A percentile compares a stretch with the other conserved stretches of the same genome.
Evolutionary conservation across 768 basidiomycete genomes (phyloP).

Genomic region (Dioszegia hungarica): DNA sequence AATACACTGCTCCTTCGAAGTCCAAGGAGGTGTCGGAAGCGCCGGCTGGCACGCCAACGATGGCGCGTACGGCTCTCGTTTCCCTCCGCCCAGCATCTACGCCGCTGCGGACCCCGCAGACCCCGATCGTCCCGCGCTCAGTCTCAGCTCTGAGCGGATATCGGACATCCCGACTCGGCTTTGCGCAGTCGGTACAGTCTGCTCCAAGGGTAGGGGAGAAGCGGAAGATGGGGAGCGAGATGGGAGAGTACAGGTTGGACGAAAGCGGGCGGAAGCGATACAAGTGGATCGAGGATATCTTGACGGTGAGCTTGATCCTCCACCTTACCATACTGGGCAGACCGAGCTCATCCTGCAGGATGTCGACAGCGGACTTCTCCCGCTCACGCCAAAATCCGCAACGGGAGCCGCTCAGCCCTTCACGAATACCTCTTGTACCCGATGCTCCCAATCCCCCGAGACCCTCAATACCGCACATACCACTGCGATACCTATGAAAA

Average conservation of each 20-base stretch:
- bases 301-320: constrained; percentile 4
- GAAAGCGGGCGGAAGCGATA: constrained; percentile 5
- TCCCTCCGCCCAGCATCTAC: no score
- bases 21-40: no score
- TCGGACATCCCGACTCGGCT: neutral
- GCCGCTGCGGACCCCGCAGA: neutral
- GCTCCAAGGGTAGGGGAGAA: neutral
- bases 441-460: neutral
- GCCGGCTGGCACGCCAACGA: no score
- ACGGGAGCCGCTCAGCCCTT: neutral
- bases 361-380: neutral
- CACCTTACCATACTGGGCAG: neutral
- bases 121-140: neutral
- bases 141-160: neutral
- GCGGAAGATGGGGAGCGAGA: neutral
- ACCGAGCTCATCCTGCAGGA: constrained; percentile 3
- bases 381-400: neutral
- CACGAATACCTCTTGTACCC: no score
- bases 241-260: neutral
- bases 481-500: neutral
- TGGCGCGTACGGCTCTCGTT: neutral
- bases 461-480: neutral
- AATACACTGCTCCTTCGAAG: constrained; percentile 51
- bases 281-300: constrained; percentile 18
- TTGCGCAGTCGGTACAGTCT: neutral